Conservation (phyloP, 495 filamentous ascomycete species). For the Trichoderma reesei region DNA sequence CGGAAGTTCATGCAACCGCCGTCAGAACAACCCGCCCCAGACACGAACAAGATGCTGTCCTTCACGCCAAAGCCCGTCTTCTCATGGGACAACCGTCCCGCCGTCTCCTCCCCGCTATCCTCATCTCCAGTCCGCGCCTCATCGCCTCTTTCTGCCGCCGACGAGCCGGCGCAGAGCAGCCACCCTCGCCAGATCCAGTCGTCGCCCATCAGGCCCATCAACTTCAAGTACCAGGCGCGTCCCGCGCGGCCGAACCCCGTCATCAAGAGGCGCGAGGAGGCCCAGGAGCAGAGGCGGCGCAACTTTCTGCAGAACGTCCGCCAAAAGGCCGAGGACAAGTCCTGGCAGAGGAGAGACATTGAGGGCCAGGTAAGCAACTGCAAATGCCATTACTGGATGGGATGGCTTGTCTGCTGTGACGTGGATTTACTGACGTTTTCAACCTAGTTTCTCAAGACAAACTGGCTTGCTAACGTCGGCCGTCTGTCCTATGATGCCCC, state of each 20-base stretch:
- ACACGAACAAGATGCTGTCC: constrained; percentile 21
- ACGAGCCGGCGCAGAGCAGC: constrained; percentile 18
- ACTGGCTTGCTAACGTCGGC: not conserved
- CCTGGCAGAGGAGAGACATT: constrained; percentile 55
- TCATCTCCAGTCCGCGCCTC: constrained; percentile 26
- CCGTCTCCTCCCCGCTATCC: constrained; percentile 23
- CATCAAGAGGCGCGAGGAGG: constrained; percentile 31
- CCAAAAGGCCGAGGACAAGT: constrained; percentile 54
- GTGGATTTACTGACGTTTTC: not conserved
- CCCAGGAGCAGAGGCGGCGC: constrained; percentile 44
- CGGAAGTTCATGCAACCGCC: not conserved
- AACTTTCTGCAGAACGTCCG: constrained; percentile 73
- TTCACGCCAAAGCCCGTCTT: constrained; percentile 21
- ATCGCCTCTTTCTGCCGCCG: constrained; percentile 20
- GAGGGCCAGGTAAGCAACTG: constrained; percentile 26
- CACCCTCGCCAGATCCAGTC: constrained; percentile 24
- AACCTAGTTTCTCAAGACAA: constrained; percentile 5
- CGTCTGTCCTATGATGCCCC: constrained; percentile 1
- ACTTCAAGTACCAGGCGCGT: constrained; percentile 24
- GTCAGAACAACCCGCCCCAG: not conserved
- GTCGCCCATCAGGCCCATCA: constrained; percentile 23
- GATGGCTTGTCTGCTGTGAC: no score
- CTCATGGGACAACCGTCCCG: constrained; percentile 22
- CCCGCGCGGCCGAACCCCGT: constrained; percentile 30
- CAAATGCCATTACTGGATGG: no score